Evolutionary conservation across 768 basidiomycete genomes (phyloP), one percentile per base, ranked within the genome.

Genomic region (Leccinum sublutescens): DNA sequence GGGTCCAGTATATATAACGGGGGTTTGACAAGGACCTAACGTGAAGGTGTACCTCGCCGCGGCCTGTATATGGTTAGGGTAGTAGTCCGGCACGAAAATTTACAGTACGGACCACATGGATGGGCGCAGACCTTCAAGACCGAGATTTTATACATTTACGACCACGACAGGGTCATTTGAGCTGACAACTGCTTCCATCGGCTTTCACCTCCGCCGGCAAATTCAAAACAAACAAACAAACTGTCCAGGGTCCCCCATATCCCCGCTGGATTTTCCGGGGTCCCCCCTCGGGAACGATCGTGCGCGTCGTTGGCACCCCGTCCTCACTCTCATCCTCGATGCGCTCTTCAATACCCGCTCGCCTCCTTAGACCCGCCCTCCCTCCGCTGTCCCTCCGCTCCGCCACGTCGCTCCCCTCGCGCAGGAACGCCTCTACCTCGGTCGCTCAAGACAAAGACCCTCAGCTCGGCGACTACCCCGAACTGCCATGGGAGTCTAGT

Each of bases 381-480:
- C 25, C 58, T 17, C 50, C 60, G 2, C 49, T 38, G 2, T 25
- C 49, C 10, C 49, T 49, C 59, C 40, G 55, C 17, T n/a, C 57
- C 10, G 5, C 29, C 5, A 57, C 45, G 17, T 7, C 34, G 5
- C 11, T 48, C 15, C 58, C 17, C 11, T 62, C 9, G 59, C 27
- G 6, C 14, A 65, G 66, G 49, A 25, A 62, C 4, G 64, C 64
- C 14, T 66, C 68, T 36, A 63, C 61, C 15, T 55, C 66, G 0
- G 55, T 68, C 29, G 34, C 59, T 6, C 68, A 52, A 61, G 76
- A 84, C 62, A 73, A 72, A 43, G 87, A 91, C 69, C 87, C 89
- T 2, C 87, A 91, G 62, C 74, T 90, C 19, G 79, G 79, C 56
- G 88, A 83, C 64, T 92, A 94, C 64, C 91, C 91, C 9, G 78